Base-by-base conservation (phyloP, 2,329 filamentous ascomycete species). In the Colletotrichum eremochloae region DNA sequence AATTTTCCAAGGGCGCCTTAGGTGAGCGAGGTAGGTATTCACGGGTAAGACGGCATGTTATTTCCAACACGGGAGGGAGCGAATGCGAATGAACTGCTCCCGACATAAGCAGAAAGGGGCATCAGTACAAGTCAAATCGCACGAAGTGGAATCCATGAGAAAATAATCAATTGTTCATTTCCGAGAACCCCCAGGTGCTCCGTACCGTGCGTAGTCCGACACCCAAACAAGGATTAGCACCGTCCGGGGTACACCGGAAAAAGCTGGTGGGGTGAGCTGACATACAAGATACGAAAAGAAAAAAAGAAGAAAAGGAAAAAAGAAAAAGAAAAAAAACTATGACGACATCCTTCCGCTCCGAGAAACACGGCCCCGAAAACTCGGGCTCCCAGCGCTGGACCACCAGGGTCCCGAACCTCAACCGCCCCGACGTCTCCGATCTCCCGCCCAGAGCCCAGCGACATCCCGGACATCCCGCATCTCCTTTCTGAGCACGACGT, bases 321-420 rank as follows among this genome's bases (percentile, higher is more conserved):
- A 48, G 1, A 12, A 46, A 9, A n/a, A n/a, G 5, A 46, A 4
- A 46, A n/a, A 14, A 40, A 15, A 20, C 36, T 18, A 72, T 63
- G 69, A 72, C 69, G 69, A 68, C 69, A 72, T 68, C 69, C 69
- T 58, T 68, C 69, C 58, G 65, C 69, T 72, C 69, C 69, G 69
- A 53, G 58, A 63, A 58, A 29, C 52, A 52, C 69, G 69, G 69
- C 69, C 66, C 69, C 69, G 69, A 68, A 71, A 68, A 55, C 52
- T 63, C 68, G 68, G 65, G 18, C 44, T 57, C 36, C 24, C 52
- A 68, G 31, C n/a, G 29, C 44, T 38, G 15, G 11, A 36, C 33
- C 12, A 55, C 68, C 50, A 71, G 63, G 57, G 57, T 5, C 58
- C 50, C 65, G 68, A 53, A 58, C 29, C 31, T 31, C 36, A 42